Percentiles rank a stretch among this genome's conserved stretches.
These are phyloP conservation scores for Allium sativum DNA, from an alignment of 106 monocot species.

Conservation along the genomic window DNA sequence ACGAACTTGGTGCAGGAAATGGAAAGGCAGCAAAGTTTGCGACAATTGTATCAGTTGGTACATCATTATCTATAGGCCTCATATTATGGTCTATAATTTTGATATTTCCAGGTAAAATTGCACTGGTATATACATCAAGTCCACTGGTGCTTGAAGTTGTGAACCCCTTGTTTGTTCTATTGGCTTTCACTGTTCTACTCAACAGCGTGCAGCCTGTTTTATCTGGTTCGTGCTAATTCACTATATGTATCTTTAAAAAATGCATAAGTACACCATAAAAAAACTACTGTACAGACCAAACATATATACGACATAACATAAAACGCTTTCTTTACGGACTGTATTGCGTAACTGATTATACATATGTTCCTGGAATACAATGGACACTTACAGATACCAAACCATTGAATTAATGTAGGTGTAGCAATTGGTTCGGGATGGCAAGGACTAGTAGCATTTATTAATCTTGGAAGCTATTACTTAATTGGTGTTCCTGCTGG, in stretches of 20 bases:
- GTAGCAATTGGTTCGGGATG: conserved; percentile 49
- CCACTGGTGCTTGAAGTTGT: conserved; percentile 32
- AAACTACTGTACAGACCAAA: too few species aligned
- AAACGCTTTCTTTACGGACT: too few species aligned
- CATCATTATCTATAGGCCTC: conserved; percentile 43
- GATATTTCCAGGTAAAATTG: conserved; percentile 35
- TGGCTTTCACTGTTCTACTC: conserved; percentile 78
- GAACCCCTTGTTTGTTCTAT: conserved; percentile 27
- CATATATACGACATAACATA: too few species aligned
- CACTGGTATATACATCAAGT: conserved; percentile 52
- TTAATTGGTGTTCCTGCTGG: conserved; percentile 54
- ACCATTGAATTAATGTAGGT: conserved; percentile 12
- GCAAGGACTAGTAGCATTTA: conserved; percentile 35
- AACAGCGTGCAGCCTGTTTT: conserved; percentile 74
- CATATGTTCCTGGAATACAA: too few species aligned
- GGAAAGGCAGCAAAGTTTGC: conserved; percentile 62
- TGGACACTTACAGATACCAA: too few species aligned
- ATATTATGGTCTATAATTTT: conserved; percentile 45
- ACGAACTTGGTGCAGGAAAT: conserved; percentile 71
- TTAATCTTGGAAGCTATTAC: conserved; percentile 59
- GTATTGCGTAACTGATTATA: too few species aligned
- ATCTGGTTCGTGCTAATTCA: neutral
- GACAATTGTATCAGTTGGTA: conserved; percentile 29
- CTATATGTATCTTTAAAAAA: too few species aligned
- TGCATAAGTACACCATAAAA: too few species aligned